phyloP scores from a whole-genome alignment of 2,329 filamentous ascomycete species.

The Trichoderma aggressivum region DNA sequence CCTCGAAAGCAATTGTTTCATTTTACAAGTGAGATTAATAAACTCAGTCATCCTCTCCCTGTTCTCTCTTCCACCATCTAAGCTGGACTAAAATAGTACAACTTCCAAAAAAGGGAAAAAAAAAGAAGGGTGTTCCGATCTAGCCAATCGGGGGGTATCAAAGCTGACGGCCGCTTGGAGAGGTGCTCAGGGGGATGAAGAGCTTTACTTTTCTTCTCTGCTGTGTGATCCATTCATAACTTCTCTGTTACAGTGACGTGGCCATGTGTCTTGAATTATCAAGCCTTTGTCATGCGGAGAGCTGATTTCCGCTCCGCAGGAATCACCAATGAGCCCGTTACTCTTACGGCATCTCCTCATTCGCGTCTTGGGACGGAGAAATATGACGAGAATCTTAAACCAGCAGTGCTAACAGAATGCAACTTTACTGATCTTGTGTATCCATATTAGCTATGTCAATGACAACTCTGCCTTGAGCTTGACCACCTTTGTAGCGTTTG shows the following conservation, averaged over 20 bases:
- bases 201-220: not conserved
- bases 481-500: not conserved
- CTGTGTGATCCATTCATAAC: not conserved
- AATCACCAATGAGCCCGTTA: not conserved
- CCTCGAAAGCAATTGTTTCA: not conserved
- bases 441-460: not conserved
- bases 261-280: not conserved
- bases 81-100: not conserved
- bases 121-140: not conserved
- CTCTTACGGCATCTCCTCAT: not conserved
- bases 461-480: not conserved
- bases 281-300: not conserved
- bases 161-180: not conserved
- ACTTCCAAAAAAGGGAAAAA: not conserved
- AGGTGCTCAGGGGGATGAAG: not conserved
- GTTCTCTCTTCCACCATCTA: not conserved
- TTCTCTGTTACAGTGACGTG: not conserved
- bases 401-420: not conserved
- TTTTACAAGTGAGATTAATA: not conserved
- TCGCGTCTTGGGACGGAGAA: not conserved
- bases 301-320: not conserved
- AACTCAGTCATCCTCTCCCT: not conserved
- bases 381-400: not conserved
- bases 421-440: not conserved
- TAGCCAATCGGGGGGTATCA: not conserved